phyloP scores from a whole-genome alignment of 164 flowering plant species.

The Aristolochia contorta region DNA sequence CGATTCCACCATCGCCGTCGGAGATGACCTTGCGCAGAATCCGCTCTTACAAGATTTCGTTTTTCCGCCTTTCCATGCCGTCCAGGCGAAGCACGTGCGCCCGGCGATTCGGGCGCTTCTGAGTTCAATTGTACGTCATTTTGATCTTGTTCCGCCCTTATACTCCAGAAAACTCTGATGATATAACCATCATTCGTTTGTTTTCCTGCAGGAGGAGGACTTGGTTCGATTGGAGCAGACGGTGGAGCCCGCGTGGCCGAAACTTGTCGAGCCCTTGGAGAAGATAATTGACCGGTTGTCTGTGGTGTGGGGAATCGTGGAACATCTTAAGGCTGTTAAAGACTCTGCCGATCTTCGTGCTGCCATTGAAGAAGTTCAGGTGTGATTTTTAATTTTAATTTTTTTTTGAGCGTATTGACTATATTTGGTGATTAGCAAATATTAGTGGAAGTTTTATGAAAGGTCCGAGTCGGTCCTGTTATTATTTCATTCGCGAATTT shows the following conservation, averaged over 20 bases:
- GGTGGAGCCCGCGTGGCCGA: constrained; percentile 88
- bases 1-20: constrained; percentile 12
- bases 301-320: constrained; percentile 87
- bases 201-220: constrained; percentile 51
- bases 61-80: constrained; percentile 78
- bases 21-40: constrained; percentile 10
- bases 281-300: constrained; percentile 56
- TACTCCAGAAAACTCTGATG: background rate
- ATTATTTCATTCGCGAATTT: no score
- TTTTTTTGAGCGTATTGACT: no score
- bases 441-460: no score
- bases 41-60: constrained; percentile 62
- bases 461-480: no score
- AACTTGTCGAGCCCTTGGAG: constrained; percentile 86
- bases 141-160: constrained; percentile 4
- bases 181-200: background rate
- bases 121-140: constrained; percentile 40
- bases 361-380: constrained; percentile 97
- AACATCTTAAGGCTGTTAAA: constrained; percentile 86
- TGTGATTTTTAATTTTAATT: constrained; percentile 9
- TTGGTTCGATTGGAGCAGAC: constrained; percentile 69
- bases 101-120: constrained; percentile 72
- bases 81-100: constrained; percentile 69
- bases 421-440: no score
- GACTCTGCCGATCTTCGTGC: constrained; percentile 81